Conservation (phyloP, 1,284 basidiomycete species). For the Apiotrichum brassicae region DNA sequence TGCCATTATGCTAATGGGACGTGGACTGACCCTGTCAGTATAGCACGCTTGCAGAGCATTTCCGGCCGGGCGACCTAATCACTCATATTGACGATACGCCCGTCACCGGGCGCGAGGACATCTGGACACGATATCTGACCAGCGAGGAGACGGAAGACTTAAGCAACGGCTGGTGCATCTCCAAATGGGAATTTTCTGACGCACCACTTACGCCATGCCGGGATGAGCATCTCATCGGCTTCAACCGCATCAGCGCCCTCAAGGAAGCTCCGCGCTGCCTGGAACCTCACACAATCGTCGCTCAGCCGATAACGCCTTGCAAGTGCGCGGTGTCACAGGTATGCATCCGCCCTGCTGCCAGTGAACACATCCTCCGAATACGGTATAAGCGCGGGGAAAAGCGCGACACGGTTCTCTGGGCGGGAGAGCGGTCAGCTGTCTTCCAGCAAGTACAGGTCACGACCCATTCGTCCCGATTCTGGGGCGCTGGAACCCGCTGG, state of each 20-base stretch:
- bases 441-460: constrained; percentile 24
- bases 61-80: constrained; percentile 29
- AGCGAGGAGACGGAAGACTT: constrained; percentile 2
- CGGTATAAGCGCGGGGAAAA: constrained; percentile 4
- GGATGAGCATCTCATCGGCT: no score
- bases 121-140: constrained; percentile 29
- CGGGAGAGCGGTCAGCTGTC: constrained; percentile 28
- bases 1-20: not conserved
- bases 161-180: constrained; percentile 11
- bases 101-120: constrained; percentile 21
- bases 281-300: constrained; percentile 28
- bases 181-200: constrained; percentile 7
- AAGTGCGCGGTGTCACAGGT: constrained; percentile 21
- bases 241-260: no score
- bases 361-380: constrained; percentile 31
- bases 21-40: not conserved
- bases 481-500: constrained; percentile 25
- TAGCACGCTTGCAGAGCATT: constrained; percentile 10
- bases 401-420: constrained; percentile 27
- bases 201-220: constrained; percentile 6
- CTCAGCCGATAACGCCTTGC: not conserved
- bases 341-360: constrained; percentile 25
- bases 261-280: constrained; percentile 30
- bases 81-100: constrained; percentile 37
- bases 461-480: constrained; percentile 19